Conservation (phyloP, 805 yeast species). For the Lipomyces spencermartinsiae region DNA sequence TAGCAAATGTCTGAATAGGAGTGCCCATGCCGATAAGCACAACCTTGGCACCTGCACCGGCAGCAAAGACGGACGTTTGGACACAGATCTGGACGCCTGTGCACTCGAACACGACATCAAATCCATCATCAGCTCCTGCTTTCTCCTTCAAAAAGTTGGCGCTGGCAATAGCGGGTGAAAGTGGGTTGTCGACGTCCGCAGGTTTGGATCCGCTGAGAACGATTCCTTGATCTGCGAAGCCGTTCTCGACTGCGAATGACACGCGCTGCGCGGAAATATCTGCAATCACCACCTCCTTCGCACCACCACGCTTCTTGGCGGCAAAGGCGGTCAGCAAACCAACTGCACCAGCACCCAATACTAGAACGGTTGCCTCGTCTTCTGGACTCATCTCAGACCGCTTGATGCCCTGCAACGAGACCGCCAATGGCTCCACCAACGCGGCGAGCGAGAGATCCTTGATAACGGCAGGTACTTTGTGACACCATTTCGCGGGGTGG, state of each 20-base stretch:
- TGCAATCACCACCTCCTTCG: conserved; percentile 66
- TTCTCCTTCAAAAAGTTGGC: conserved; percentile 20
- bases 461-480: conserved; percentile 68
- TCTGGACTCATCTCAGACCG: conserved; percentile 65
- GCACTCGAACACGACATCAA: conserved; percentile 52
- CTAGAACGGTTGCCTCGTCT: conserved; percentile 59
- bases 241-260: conserved; percentile 45
- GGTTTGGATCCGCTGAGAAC: conserved; percentile 38
- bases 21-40: conserved; percentile 44
- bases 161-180: conserved; percentile 39
- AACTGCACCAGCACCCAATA: conserved; percentile 87
- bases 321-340: conserved; percentile 75
- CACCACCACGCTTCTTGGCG: conserved; percentile 69
- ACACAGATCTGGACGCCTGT: conserved; percentile 61
- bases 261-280: conserved; percentile 59
- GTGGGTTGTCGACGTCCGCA: conserved; percentile 11
- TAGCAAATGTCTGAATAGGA: conserved; percentile 46
- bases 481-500: conserved; percentile 68
- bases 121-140: conserved; percentile 27
- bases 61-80: conserved; percentile 52
- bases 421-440: conserved; percentile 80
- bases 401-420: conserved; percentile 77
- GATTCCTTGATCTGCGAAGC: conserved; percentile 44
- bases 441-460: conserved; percentile 57
- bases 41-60: conserved; percentile 41